These are phyloP conservation scores for Albifimbria verrucaria DNA, from an alignment of 2,329 filamentous ascomycete species.

Conservation along the genomic window DNA sequence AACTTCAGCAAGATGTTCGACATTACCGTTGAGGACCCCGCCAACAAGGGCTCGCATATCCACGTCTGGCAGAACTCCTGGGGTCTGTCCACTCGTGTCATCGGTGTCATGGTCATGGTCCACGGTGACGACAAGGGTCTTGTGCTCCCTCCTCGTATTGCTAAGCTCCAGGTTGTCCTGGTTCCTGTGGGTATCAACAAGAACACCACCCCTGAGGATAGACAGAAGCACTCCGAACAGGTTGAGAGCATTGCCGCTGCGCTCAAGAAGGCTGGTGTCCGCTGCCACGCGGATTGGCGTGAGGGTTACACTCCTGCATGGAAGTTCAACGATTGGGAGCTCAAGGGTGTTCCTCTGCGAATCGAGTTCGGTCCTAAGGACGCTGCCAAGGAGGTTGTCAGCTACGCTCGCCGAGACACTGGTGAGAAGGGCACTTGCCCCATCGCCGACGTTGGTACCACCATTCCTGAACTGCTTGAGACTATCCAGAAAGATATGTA, in stretches of 20 bases:
- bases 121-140: constrained; percentile 95
- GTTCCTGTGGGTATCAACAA: constrained; percentile 92
- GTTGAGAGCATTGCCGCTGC: constrained; percentile 67
- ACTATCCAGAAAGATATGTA: constrained; percentile 85
- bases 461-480: constrained; percentile 79
- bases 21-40: constrained; percentile 93
- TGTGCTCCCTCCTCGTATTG: constrained; percentile 86
- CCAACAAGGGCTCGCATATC: constrained; percentile 73
- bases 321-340: constrained; percentile 99
- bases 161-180: constrained; percentile 80
- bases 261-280: constrained; percentile 70
- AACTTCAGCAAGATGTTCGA: constrained; percentile 99
- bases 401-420: constrained; percentile 82
- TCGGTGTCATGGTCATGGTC: constrained; percentile 98
- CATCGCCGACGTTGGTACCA: constrained; percentile 68
- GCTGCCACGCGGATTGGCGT: constrained; percentile 77
- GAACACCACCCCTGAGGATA: constrained; percentile 78
- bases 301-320: constrained; percentile 92
- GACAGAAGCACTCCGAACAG: constrained; percentile 70
- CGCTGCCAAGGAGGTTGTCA: constrained; percentile 78
- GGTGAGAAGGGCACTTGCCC: constrained; percentile 78
- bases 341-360: constrained; percentile 90
- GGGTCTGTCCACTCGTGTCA: constrained; percentile 94
- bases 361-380: constrained; percentile 97
- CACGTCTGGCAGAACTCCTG: constrained; percentile 99